Conservation (phyloP, 73 alveolate species). For the Tetrahymena thermophila region DNA sequence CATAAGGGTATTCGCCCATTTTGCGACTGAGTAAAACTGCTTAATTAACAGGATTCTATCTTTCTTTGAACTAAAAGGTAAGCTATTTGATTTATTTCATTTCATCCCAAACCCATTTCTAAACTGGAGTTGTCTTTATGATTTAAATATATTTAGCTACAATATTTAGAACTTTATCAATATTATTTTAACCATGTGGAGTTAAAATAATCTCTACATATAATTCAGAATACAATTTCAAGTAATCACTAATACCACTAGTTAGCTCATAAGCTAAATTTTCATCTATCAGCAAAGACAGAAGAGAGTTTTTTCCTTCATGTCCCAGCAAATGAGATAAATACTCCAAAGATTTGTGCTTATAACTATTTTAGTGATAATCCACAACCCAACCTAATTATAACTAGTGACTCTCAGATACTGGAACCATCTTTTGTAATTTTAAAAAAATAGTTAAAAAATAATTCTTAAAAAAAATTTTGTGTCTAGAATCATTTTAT, state of each 20-base stretch:
- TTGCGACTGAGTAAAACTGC: slow-evolving; percentile 12
- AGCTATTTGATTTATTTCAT: slow-evolving; percentile 35
- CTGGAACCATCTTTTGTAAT: not conserved
- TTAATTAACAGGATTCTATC: slow-evolving; percentile 50
- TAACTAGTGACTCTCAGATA: not conserved
- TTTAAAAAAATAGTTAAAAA: not conserved
- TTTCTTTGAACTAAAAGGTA: slow-evolving; percentile 56
- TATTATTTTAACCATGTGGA: slow-evolving; percentile 75
- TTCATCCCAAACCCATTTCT: slow-evolving; percentile 64
- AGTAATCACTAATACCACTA: slow-evolving; percentile 31
- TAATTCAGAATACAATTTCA: slow-evolving; percentile 47
- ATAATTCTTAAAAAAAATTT: no score
- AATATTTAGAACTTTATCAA: slow-evolving; percentile 53
- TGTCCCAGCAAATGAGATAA: slow-evolving; percentile 88
- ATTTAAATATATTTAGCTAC: slow-evolving; percentile 51
- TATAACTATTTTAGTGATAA: slow-evolving; percentile 39
- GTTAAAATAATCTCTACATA: slow-evolving; percentile 65
- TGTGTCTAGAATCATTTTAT: no score
- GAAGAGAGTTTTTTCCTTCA: slow-evolving; percentile 86
- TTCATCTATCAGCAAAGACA: slow-evolving; percentile 68
- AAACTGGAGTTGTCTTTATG: slow-evolving; percentile 53
- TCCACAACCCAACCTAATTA: slow-evolving; percentile 9
- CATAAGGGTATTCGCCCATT: slow-evolving; percentile 40
- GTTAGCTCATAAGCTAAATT: slow-evolving; percentile 66
- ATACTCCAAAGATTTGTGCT: slow-evolving; percentile 65